A percentile compares a stretch with the other conserved stretches of the same genome.
Conservation (phyloP, 768 basidiomycete genomes). For the Calocera viscosa region DNA sequence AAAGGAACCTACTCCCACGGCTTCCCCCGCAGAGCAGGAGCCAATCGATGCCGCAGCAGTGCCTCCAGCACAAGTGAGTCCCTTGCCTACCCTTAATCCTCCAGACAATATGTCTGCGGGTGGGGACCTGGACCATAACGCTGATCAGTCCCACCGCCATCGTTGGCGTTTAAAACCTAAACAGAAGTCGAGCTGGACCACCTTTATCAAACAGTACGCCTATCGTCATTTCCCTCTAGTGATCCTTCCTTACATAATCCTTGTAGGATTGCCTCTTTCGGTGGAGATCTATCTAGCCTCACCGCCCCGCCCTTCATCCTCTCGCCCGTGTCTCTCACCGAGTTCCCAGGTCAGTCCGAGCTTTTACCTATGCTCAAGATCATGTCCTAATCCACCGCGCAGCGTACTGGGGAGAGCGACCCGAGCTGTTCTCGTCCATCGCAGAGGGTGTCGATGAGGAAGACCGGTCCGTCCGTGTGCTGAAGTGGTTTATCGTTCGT, state of each 20-base stretch:
- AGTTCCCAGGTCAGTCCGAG: slow-evolving; percentile 60
- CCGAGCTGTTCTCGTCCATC: slow-evolving; percentile 78
- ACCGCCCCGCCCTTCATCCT: slow-evolving; percentile 87
- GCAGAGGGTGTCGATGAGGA: slow-evolving; percentile 61
- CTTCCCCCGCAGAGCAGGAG: not conserved
- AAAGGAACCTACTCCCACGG: slow-evolving; percentile 3
- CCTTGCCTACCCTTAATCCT: not conserved
- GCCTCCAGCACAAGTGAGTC: slow-evolving; percentile 5
- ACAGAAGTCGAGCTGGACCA: slow-evolving; percentile 51
- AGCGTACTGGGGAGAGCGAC: slow-evolving; percentile 98
- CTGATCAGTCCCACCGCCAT: not conserved
- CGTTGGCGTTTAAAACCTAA: not conserved
- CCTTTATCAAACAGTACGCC: slow-evolving; percentile 77
- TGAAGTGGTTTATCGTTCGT: slow-evolving; percentile 88
- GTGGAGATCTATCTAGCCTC: slow-evolving; percentile 73
- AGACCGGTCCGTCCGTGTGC: slow-evolving; percentile 63
- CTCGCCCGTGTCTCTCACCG: slow-evolving; percentile 79
- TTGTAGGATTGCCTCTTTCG: slow-evolving; percentile 65
- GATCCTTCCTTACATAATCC: slow-evolving; percentile 10
- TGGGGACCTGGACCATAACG: not conserved
- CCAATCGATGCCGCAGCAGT: not conserved
- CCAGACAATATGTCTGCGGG: not conserved
- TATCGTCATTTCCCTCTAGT: slow-evolving; percentile 11
- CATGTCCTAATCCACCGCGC: not conserved
- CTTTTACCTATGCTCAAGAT: not conserved